A percentile compares a stretch with the other conserved stretches of the same genome.
These are phyloP conservation scores for Gracilariopsis chorda DNA, from an alignment of 23 red algal genomes.

Conservation along the genomic window DNA sequence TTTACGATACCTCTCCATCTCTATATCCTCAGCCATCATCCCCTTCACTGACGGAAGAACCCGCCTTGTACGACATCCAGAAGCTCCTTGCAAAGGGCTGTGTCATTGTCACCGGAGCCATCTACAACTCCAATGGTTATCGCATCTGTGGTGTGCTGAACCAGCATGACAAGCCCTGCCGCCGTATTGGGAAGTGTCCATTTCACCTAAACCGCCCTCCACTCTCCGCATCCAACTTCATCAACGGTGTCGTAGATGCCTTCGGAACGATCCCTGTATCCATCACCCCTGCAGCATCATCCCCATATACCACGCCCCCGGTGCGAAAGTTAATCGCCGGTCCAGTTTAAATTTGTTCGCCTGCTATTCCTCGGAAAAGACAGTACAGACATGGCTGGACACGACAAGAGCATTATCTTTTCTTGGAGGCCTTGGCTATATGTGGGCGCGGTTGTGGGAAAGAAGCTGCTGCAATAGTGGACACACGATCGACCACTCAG, in stretches of 20 bases:
- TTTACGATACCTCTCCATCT: background rate
- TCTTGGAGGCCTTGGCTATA: slow-evolving; percentile 46
- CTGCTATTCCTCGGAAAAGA: background rate
- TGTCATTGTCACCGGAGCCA: slow-evolving; percentile 13
- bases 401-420: slow-evolving; percentile 69
- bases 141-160: slow-evolving; percentile 61
- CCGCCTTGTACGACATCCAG: slow-evolving; percentile 13
- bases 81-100: slow-evolving; percentile 37
- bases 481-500: slow-evolving; percentile 30
- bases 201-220: slow-evolving; percentile 18
- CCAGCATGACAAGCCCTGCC: slow-evolving; percentile 63
- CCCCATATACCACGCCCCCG: background rate
- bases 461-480: slow-evolving; percentile 35
- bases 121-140: slow-evolving; percentile 57
- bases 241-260: slow-evolving; percentile 2
- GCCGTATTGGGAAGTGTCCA: slow-evolving; percentile 65
- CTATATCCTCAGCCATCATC: background rate
- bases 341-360: too few relatives aligned
- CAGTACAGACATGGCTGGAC: slow-evolving; percentile 71
- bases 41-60: background rate
- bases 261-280: background rate
- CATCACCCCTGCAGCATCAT: background rate
- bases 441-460: slow-evolving; percentile 67
- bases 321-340: background rate
- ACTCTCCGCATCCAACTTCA: slow-evolving; percentile 6